Base-by-base conservation (phyloP, 768 basidiomycete genomes). In the Neoboletus brunneissimus region DNA sequence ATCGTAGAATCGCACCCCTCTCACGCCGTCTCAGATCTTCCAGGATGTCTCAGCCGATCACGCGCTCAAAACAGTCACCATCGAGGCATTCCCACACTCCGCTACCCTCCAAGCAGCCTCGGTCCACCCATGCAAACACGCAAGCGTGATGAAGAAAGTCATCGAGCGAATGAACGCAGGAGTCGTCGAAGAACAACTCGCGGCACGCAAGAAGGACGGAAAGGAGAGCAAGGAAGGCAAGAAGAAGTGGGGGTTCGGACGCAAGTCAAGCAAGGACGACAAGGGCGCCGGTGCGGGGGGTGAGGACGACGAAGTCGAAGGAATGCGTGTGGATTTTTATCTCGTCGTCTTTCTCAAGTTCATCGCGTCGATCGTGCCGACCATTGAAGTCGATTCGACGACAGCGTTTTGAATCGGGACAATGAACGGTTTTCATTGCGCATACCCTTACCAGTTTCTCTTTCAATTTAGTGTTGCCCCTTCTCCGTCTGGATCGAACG, bases 141-240 rank as follows among this genome's bases (percentile, higher is more conserved):
- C 94, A 1, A 92, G 88, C 72, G 97, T 99, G 55, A 99, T 99
- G 97, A 98, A 97, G 83, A 98, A 98, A 72, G 93, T 98, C 58
- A 98, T 98, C 68, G 96, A 98, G 72, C 84, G 96, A 55, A 98
- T 98, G 94, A 97, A 98, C 74, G 84, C 83, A 62, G 86, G 86
- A 58, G 88, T 94, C 27, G 81, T 89, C 53, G 91, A 87, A 57
- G 87, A 91, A 69, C 91, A 94, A 71, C 81, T 91, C 20, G 85
- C 86, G 16, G 80, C 83, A 57, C 82, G 82, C 59, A 85, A 84
- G 64, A 66, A 72, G 29, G 70, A 76, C 51, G 55, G 68, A 23
- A 83, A 83, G 63, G 73, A 78, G 29, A 40, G 52, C 40, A 87
- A 88, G 78, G 72, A 78, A 48, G 48, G 61, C 4, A 88, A 88